Base-by-base conservation (phyloP, 139 green algal genomes). In the Mychonastes homosphaera region DNA sequence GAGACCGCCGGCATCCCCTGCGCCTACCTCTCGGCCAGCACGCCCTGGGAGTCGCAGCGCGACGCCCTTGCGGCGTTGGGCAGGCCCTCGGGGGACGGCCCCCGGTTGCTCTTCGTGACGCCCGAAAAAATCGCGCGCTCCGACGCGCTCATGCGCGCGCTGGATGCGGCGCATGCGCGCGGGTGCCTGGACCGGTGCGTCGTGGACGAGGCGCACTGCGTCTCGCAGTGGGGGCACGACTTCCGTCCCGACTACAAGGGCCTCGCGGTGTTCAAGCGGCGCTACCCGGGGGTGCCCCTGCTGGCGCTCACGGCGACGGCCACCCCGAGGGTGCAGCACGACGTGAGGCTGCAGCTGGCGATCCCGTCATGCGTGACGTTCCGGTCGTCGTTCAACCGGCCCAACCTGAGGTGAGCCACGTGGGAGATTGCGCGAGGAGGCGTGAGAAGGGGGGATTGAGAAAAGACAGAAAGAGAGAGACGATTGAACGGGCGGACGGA, bases 171-270 rank as follows among this genome's bases (percentile, higher is more conserved):
- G 64, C 23, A 85, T 55, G 35, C 21, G 18, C 41, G 60, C 5
- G 63, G 65, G 23, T 24, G 74, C 27, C 74, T 95, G 54, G 63
- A 59, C 24, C 57, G 87, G 1, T 63, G 86, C 21, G 75, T 83
- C 3, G 70, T 96, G 3, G 89, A 96, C 63, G 89, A 96, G 68
- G 87, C 87, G 27, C 89, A 96, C 72, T 96, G 89, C 67, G 84
- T 96, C 8, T 82, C 62, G 16, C 56, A 89, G 39, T 99, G 92
- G 92, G 92, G 90, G 1, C 87, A 95, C 48, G 84, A 92, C 70
- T 92, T 92, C 72, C 59, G 80, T 51, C 69, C 67, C 9, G 80
- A 85, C 68, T 95, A 92, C 80, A 88, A 85, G 59, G 63, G 69
- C 5, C 75, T 95, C 5, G 33, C 38, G 5, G 63, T 84, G 49